Evolutionary conservation across 768 basidiomycete species (phyloP).

Genomic region (Hypholoma sublateritium): DNA sequence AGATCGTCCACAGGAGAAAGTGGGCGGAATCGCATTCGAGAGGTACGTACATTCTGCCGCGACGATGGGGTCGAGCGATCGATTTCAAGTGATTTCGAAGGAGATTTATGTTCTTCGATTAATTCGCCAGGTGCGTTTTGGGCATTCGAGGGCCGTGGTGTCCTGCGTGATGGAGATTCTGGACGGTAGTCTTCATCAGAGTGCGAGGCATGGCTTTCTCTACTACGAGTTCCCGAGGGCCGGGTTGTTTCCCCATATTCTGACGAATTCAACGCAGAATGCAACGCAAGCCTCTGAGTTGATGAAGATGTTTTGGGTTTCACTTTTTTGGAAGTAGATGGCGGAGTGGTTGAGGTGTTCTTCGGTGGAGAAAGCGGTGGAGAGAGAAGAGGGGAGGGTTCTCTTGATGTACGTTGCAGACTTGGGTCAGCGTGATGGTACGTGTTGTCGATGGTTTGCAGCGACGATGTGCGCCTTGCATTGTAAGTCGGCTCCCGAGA

Average conservation of each 20-base stretch:
- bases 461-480: slow-evolving; percentile 7
- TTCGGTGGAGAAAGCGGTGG: not conserved
- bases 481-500: not conserved
- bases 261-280: not conserved
- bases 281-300: not conserved
- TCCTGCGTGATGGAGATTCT: no score
- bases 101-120: no score
- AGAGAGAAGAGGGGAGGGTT: slow-evolving; percentile 9
- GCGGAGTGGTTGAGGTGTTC: no score
- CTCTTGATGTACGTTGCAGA: not conserved
- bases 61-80: slow-evolving; percentile 17
- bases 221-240: not conserved
- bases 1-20: slow-evolving; percentile 63
- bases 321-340: no score
- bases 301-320: not conserved
- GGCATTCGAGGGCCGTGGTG: no score
- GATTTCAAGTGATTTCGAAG: no score
- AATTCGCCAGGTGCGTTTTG: no score
- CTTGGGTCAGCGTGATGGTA: slow-evolving; percentile 8
- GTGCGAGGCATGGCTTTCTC: not conserved
- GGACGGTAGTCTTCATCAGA: not conserved
- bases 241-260: not conserved
- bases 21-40: slow-evolving; percentile 52
- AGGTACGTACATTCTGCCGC: slow-evolving; percentile 30
- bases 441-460: slow-evolving; percentile 12